Evolutionary conservation across 1,284 basidiomycete species (phyloP).

Genomic region (Neonothopanus nambi): DNA sequence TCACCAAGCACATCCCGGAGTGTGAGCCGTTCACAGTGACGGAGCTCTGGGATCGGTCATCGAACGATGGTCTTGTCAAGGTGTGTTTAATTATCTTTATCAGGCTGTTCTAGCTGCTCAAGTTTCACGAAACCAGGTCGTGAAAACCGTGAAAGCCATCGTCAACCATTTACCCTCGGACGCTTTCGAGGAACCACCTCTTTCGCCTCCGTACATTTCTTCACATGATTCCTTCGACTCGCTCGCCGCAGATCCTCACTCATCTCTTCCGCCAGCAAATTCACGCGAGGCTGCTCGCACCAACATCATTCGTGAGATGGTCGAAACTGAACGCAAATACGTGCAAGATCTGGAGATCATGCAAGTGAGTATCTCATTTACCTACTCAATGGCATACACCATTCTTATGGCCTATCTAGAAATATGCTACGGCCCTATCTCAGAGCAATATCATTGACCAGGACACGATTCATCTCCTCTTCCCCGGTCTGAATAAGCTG

Average conservation of each 20-base stretch:
- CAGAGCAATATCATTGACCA: conserved; percentile 86
- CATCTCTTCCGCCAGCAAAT: conserved; percentile 42
- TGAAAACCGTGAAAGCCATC: conserved; percentile 89
- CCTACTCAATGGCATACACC: conserved; percentile 3
- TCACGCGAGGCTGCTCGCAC: conserved; percentile 70
- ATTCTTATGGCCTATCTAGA: conserved; percentile 42
- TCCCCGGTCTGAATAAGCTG: conserved; percentile 93
- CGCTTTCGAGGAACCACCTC: conserved; percentile 67
- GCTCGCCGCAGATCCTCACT: conserved; percentile 44
- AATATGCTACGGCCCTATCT: conserved; percentile 80
- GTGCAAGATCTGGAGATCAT: conserved; percentile 97
- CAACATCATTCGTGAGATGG: conserved; percentile 83
- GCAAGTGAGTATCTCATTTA: conserved; percentile 62
- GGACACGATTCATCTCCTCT: conserved; percentile 94
- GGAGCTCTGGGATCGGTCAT: conserved; percentile 86
- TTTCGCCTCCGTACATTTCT: conserved; percentile 54
- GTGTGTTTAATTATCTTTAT: conserved; percentile 44
- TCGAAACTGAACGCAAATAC: conserved; percentile 96
- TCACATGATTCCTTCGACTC: conserved; percentile 64
- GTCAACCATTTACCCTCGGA: conserved; percentile 80
- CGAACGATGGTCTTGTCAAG: conserved; percentile 95
- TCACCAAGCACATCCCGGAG: conserved; percentile 48
- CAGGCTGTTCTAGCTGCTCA: conserved; percentile 1
- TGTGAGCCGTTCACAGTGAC: conserved; percentile 83
- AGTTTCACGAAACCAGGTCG: conserved; percentile 54